Evolutionary conservation across 805 yeast genomes (phyloP).

Genomic region (Torulaspora gathmanii): DNA sequence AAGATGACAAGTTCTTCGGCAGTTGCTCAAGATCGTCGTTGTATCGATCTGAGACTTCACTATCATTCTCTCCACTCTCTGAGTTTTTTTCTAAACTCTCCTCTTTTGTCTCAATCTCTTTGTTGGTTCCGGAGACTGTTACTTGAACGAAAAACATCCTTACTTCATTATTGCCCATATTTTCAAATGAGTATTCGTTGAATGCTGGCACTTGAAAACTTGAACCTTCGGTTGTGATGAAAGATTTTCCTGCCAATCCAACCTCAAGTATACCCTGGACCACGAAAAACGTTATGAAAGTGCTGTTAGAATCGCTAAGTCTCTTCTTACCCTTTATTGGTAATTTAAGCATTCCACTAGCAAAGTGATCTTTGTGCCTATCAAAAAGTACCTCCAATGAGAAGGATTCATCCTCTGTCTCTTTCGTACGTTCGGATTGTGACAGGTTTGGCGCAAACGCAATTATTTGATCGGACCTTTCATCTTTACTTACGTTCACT

Average conservation of each 20-base stretch:
- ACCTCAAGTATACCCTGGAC: slow-evolving; percentile 68
- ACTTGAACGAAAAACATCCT: slow-evolving; percentile 74
- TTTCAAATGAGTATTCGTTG: slow-evolving; percentile 63
- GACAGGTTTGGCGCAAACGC: slow-evolving; percentile 65
- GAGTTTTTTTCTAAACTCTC: background rate
- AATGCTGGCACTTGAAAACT: slow-evolving; percentile 79
- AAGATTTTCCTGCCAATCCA: slow-evolving; percentile 51
- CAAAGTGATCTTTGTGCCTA: slow-evolving; percentile 56
- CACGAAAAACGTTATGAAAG: slow-evolving; percentile 71
- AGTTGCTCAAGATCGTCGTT: background rate
- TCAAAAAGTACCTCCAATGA: slow-evolving; percentile 61
- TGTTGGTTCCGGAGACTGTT: slow-evolving; percentile 19
- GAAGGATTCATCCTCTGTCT: slow-evolving; percentile 49
- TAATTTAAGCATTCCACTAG: slow-evolving; percentile 67
- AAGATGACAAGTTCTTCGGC: slow-evolving; percentile 4
- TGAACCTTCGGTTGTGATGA: slow-evolving; percentile 65
- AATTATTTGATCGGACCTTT: slow-evolving; percentile 32
- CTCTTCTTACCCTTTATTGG: slow-evolving; percentile 61
- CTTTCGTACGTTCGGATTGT: slow-evolving; percentile 40
- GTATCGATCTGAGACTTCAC: background rate
- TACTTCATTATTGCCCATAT: slow-evolving; percentile 54
- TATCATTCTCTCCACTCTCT: background rate
- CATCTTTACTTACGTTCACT: slow-evolving; percentile 30
- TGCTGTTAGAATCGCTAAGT: slow-evolving; percentile 51
- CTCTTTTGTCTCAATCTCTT: background rate